phyloP scores from a whole-genome alignment of 106 monocot species.

The Narthecium ossifragum region DNA sequence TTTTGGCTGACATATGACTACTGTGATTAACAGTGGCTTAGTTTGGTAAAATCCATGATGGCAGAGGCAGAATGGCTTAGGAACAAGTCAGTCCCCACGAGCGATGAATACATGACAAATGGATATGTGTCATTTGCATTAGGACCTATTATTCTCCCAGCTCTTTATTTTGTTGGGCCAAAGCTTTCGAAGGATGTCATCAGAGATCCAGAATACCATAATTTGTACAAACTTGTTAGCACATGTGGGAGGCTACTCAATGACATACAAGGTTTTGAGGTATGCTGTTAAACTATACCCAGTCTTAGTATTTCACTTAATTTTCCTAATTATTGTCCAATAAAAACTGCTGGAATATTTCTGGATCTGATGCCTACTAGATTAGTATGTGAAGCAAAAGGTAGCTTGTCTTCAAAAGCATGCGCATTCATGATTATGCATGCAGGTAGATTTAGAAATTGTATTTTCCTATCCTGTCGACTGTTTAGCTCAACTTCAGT shows the following conservation, averaged over 20 bases:
- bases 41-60: conserved; percentile 67
- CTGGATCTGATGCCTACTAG: too few species aligned
- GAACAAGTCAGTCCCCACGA: conserved; percentile 44
- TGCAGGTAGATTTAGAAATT: too few species aligned
- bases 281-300: conserved; percentile 11
- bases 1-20: background rate
- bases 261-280: conserved; percentile 73
- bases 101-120: conserved; percentile 78
- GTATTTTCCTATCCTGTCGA: too few species aligned
- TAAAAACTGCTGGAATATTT: too few species aligned
- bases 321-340: background rate
- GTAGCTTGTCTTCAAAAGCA: too few species aligned
- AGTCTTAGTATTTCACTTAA: background rate
- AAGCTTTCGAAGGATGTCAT: conserved; percentile 43
- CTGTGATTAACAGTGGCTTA: conserved; percentile 72
- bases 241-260: conserved; percentile 79
- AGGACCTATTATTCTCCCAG: conserved; percentile 75
- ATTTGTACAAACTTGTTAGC: conserved; percentile 68
- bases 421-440: too few species aligned
- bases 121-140: conserved; percentile 81
- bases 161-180: conserved; percentile 75
- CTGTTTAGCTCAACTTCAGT: too few species aligned
- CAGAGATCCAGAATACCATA: conserved; percentile 39
- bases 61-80: conserved; percentile 65
- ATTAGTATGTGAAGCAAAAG: too few species aligned